Evolutionary conservation across 1,139 yeast genomes (phyloP), one percentile per base, ranked within the genome.

Genomic region (Saccharomyces hybrid): DNA sequence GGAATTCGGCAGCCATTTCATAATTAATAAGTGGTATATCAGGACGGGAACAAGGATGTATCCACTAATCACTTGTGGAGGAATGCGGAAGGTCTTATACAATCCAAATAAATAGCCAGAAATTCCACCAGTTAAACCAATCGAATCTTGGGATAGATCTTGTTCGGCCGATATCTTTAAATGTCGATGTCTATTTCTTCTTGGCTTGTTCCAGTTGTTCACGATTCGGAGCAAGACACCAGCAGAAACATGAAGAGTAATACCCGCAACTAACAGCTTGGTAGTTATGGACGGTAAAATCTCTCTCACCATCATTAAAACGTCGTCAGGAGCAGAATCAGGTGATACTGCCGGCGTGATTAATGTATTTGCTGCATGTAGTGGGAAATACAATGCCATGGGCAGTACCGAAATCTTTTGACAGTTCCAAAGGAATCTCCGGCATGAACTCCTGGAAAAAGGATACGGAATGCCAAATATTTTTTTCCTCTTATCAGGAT

Each of bases 121-220:
- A 14, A 64, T 55, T 9, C 66, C 66, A 4, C 68, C 68, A 8
- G 58, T 57, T 20, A 63, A 53, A 3, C 67, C 67, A 16, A 63
- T 62, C 25, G 49, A 46, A n/a, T 61, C 57, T 49, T 61, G 68
- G 30, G 57, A 31, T 26, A 53, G 23, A 31, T 44, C 14, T 50
- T 54, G 23, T 34, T 50, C 34, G 28, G 51, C 46, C 13, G 51
- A 9, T 11, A 42, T 25, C 30, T 50, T 25, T 32, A 26, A 26
- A 5, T 14, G 31, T 6, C 47, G 31, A 11, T 25, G 47, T 32
- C 32, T 47, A 16, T 50, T 42, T 41, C 25, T 25, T n/a, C 42
- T 32, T 25, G 47, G 31, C 26, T 50, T 47, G n/a, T 44, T 42
- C 56, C 57, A 56, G 7, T 50, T 25, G 9, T 52, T 50, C 59